Conservation (phyloP, 2,329 filamentous ascomycete genomes). For the Nemania abortiva region DNA sequence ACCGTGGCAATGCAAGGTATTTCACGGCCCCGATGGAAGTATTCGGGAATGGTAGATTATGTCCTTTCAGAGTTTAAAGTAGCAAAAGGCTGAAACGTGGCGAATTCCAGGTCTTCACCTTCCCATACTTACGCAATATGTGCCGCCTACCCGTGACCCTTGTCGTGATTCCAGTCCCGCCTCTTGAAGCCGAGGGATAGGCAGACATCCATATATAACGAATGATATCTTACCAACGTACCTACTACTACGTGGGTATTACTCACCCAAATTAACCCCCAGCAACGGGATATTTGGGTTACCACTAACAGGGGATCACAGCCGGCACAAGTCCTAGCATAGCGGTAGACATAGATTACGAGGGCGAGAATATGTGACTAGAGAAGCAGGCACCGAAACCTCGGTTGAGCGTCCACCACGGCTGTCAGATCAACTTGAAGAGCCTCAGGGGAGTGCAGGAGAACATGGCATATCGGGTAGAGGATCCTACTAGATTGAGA, state of each 20-base stretch:
- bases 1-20: slow-evolving; percentile 75
- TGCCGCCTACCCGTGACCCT: neutral
- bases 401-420: slow-evolving; percentile 80
- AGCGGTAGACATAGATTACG: too few relatives aligned
- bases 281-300: too few relatives aligned
- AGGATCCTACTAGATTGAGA: neutral
- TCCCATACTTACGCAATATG: neutral
- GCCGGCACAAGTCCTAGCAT: too few relatives aligned
- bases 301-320: too few relatives aligned
- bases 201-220: too few relatives aligned
- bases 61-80: neutral
- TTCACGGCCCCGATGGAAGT: slow-evolving; percentile 62
- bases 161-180: too few relatives aligned
- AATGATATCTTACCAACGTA: too few relatives aligned
- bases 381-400: slow-evolving; percentile 82
- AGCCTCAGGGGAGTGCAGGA: slow-evolving; percentile 43
- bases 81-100: neutral
- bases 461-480: neutral
- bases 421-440: slow-evolving; percentile 86
- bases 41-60: slow-evolving; percentile 40
- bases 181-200: too few relatives aligned
- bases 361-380: too few relatives aligned
- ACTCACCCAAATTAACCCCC: too few relatives aligned
- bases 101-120: neutral
- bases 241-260: too few relatives aligned